Evolutionary conservation across 192 early-diverging fungal species (phyloP).

Genomic region (Rhizophagus sp.): DNA sequence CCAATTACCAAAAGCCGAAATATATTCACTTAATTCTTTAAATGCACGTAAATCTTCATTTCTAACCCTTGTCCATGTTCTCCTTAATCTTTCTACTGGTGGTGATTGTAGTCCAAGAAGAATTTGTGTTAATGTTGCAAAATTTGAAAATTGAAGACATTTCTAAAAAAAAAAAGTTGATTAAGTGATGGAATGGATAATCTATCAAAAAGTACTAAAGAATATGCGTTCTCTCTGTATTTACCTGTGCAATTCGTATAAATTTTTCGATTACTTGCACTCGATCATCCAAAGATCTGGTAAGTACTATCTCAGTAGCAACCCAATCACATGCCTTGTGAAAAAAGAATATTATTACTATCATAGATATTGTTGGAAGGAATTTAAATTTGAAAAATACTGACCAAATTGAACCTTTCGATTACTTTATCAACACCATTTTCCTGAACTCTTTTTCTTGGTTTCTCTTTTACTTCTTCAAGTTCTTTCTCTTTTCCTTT

Average conservation of each 20-base stretch:
- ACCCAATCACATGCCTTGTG: slow-evolving; percentile 57
- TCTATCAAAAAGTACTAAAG: no score
- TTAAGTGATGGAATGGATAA: no score
- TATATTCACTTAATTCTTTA: slow-evolving; percentile 52
- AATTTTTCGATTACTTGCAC: slow-evolving; percentile 62
- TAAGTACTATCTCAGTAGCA: slow-evolving; percentile 52
- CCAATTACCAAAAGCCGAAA: slow-evolving; percentile 58
- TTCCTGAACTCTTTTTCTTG: neutral
- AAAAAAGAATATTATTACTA: neutral
- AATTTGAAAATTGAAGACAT: slow-evolving; percentile 60
- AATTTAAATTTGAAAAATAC: neutral
- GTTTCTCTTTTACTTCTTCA: neutral
- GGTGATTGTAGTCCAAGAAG: slow-evolving; percentile 59
- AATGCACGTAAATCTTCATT: slow-evolving; percentile 44
- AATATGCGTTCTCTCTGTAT: no score
- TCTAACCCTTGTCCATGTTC: slow-evolving; percentile 55
- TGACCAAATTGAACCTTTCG: slow-evolving; percentile 10
- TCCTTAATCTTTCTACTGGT: slow-evolving; percentile 51
- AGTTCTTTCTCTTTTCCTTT: neutral
- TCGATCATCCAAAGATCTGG: slow-evolving; percentile 42
- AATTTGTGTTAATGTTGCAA: slow-evolving; percentile 60
- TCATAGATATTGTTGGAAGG: neutral
- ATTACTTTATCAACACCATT: slow-evolving; percentile 16
- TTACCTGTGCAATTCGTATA: slow-evolving; percentile 60
- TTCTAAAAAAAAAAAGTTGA: slow-evolving; percentile 39